Conservation (phyloP, 1,284 basidiomycete genomes). For the Earliella scabrosa region DNA sequence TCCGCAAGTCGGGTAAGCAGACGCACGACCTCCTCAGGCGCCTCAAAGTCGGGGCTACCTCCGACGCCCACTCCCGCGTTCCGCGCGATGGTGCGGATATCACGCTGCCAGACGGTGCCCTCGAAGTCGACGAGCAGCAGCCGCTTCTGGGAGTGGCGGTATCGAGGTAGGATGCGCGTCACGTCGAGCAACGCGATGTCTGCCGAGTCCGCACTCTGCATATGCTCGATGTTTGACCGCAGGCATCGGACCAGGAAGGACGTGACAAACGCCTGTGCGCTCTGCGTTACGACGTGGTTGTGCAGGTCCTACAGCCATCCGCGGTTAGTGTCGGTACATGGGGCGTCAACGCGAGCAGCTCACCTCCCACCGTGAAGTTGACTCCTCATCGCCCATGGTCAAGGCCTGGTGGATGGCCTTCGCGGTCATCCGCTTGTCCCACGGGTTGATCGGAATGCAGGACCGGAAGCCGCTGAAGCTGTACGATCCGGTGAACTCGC, state of each 20-base stretch:
- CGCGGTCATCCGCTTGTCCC: conserved; percentile 77
- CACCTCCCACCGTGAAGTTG: conserved; percentile 75
- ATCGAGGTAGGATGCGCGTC: conserved; percentile 56
- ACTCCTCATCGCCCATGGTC: conserved; percentile 79
- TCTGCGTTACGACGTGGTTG: conserved; percentile 86
- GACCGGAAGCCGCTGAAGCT: conserved; percentile 85
- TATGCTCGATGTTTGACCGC: conserved; percentile 72
- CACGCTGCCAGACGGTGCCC: conserved; percentile 71
- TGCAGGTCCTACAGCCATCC: conserved; percentile 84
- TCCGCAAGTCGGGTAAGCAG: conserved; percentile 64
- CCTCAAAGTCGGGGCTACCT: conserved; percentile 39
- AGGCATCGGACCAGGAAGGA: conserved; percentile 78
- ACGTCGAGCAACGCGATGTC: conserved; percentile 57
- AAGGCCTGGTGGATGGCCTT: conserved; percentile 79
- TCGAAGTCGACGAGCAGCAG: conserved; percentile 83
- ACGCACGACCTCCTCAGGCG: conserved; percentile 58
- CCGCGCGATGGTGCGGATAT: conserved; percentile 44
- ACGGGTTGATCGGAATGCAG: conserved; percentile 86
- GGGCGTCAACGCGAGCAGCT: conserved; percentile 13
- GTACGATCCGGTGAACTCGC: conserved; percentile 88
- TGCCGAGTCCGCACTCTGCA: conserved; percentile 36
- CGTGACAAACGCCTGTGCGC: conserved; percentile 83
- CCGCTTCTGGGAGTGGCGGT: conserved; percentile 64
- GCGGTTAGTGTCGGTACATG: background rate
- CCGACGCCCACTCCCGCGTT: conserved; percentile 36